Conservation (phyloP, 495 filamentous ascomycete genomes). For the Pyrenula aspistea region DNA sequence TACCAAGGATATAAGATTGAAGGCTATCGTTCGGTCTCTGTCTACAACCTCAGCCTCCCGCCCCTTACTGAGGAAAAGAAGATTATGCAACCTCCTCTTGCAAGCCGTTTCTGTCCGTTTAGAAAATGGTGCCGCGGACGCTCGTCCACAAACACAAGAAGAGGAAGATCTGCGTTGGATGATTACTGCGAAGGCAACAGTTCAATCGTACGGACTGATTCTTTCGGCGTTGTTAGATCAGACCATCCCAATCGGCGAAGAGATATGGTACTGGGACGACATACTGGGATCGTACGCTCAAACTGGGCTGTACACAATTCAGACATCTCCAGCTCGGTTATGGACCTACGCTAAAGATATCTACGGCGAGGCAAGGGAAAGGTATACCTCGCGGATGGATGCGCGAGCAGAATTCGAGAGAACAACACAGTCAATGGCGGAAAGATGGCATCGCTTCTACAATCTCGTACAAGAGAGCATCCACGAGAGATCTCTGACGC, state of each 20-base stretch:
- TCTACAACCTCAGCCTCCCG: conserved; percentile 51
- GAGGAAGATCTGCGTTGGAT: conserved; percentile 79
- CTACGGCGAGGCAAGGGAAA: conserved; percentile 39
- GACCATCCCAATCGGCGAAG: conserved; percentile 66
- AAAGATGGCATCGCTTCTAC: conserved; percentile 69
- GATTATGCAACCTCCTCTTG: conserved; percentile 45
- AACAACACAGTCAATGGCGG: conserved; percentile 21
- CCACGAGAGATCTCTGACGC: conserved; percentile 43
- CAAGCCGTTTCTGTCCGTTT: conserved; percentile 33
- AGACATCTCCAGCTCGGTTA: conserved; percentile 64
- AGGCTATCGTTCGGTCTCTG: conserved; percentile 53
- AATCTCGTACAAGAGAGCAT: conserved; percentile 62
- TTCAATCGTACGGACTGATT: conserved; percentile 70
- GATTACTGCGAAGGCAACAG: conserved; percentile 71
- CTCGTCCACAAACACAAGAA: conserved; percentile 23
- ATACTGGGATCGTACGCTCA: conserved; percentile 59
- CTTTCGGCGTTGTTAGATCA: conserved; percentile 63
- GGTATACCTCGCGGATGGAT: conserved; percentile 19
- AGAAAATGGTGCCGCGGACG: conserved; percentile 11
- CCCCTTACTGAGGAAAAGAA: conserved; percentile 33
- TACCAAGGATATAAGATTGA: conserved; percentile 24
- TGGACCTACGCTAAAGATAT: conserved; percentile 54
- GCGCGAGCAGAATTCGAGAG: conserved; percentile 4
- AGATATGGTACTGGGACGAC: conserved; percentile 89
- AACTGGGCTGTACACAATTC: conserved; percentile 65